Evolutionary conservation across 345 rosid species (phyloP).

Genomic region (Populus nigra): DNA sequence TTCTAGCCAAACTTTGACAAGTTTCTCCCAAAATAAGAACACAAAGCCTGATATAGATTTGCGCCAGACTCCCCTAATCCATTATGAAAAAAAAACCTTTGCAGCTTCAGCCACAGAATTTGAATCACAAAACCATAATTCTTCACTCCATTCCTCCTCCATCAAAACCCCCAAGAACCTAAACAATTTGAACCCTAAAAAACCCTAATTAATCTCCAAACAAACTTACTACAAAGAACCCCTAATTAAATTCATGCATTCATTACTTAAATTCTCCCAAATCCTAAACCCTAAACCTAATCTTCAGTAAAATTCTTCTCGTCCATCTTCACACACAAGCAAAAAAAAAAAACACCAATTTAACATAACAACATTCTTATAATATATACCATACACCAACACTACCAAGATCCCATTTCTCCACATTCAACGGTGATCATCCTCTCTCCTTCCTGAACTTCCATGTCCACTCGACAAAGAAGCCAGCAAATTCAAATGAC

Average conservation of each 20-base stretch:
- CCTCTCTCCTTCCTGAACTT: slow-evolving; percentile 33
- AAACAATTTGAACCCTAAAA: slow-evolving; percentile 32
- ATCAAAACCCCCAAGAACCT: slow-evolving; percentile 15
- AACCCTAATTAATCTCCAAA: slow-evolving; percentile 34
- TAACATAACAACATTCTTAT: slow-evolving; percentile 17
- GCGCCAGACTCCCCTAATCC: slow-evolving; percentile 1
- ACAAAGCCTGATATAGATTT: neutral
- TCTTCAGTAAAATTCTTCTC: slow-evolving; percentile 29
- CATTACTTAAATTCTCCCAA: slow-evolving; percentile 18
- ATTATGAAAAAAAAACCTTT: neutral
- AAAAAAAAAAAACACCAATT: slow-evolving; percentile 28
- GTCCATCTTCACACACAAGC: slow-evolving; percentile 41
- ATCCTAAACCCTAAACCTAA: slow-evolving; percentile 33
- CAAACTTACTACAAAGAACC: slow-evolving; percentile 29
- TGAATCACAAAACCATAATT: slow-evolving; percentile 10
- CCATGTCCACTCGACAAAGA: slow-evolving; percentile 32
- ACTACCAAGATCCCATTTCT: slow-evolving; percentile 4
- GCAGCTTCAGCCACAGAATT: slow-evolving; percentile 1
- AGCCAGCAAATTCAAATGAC: slow-evolving; percentile 34
- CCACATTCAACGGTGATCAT: slow-evolving; percentile 23
- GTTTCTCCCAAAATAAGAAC: neutral
- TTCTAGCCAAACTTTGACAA: slow-evolving; percentile 18
- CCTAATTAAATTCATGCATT: slow-evolving; percentile 27
- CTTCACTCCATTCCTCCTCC: slow-evolving; percentile 16
- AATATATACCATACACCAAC: slow-evolving; percentile 20